Conservation (phyloP, 768 basidiomycete genomes). For the Boletus insuetus region DNA sequence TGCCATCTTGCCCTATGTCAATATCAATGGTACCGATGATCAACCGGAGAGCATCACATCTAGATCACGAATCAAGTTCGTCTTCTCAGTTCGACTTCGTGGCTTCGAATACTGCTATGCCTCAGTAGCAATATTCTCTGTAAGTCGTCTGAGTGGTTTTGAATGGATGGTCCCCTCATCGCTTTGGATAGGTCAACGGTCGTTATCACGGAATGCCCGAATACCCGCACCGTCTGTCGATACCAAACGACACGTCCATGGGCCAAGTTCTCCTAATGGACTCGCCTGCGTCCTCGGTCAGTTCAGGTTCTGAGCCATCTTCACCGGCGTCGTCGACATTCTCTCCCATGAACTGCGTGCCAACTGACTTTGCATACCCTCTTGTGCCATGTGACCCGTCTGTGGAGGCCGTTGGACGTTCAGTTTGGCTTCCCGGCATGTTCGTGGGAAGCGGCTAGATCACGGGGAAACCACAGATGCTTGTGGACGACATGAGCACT, state of each 20-base stretch:
- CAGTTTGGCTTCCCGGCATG: constrained; percentile 32
- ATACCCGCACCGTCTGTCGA: constrained; percentile 43
- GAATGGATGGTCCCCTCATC: constrained; percentile 4
- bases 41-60: constrained; percentile 55
- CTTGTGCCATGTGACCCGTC: constrained; percentile 16
- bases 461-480: constrained; percentile 38
- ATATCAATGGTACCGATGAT: constrained; percentile 55
- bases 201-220: constrained; percentile 51
- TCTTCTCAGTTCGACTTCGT: constrained; percentile 55
- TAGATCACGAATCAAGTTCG: constrained; percentile 43
- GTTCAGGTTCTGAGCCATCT: constrained; percentile 48
- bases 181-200: constrained; percentile 41
- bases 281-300: constrained; percentile 49
- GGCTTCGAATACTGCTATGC: constrained; percentile 43
- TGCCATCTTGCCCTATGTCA: constrained; percentile 64
- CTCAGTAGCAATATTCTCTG: constrained; percentile 38
- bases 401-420: constrained; percentile 22
- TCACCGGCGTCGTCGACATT: constrained; percentile 50
- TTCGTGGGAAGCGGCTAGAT: constrained; percentile 30
- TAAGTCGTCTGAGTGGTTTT: constrained; percentile 29
- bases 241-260: constrained; percentile 36
- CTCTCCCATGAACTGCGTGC: constrained; percentile 37
- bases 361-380: constrained; percentile 24
- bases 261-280: constrained; percentile 44
- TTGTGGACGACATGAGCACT: constrained; percentile 52